These are phyloP conservation scores for Dendrobium chrysotoxum DNA, from an alignment of 106 monocot species.

Conservation along the genomic window DNA sequence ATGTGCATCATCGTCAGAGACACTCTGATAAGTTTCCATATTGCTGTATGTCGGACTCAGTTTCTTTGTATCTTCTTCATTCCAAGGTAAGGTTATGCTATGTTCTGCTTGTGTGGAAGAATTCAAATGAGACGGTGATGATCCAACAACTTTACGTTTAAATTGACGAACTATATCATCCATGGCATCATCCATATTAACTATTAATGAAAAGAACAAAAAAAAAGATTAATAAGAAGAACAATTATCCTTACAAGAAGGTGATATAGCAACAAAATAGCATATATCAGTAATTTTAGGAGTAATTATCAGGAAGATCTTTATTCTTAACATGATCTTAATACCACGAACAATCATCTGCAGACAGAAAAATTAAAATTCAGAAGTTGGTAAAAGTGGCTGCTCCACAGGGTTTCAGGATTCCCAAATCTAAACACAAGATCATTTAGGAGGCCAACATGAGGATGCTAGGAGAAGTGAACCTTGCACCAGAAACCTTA, in stretches of 20 bases:
- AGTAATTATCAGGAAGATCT: background rate
- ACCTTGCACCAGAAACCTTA: no score
- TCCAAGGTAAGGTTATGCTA: slow-evolving; percentile 37
- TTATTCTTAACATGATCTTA: background rate
- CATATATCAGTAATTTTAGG: background rate
- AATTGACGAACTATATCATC: slow-evolving; percentile 98
- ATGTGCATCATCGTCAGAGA: slow-evolving; percentile 78
- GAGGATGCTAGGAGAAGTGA: no score
- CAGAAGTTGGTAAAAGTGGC: no score
- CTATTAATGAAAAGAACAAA: slow-evolving; percentile 30
- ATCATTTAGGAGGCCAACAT: no score
- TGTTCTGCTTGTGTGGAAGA: slow-evolving; percentile 34
- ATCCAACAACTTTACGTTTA: slow-evolving; percentile 71
- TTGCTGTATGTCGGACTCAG: slow-evolving; percentile 24
- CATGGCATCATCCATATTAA: slow-evolving; percentile 99
- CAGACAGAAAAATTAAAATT: no score
- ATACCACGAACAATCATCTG: background rate
- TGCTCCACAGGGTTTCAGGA: no score
- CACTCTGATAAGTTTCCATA: slow-evolving; percentile 47
- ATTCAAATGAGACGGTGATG: slow-evolving; percentile 36
- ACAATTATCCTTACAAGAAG: background rate
- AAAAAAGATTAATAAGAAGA: background rate
- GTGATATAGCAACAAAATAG: background rate
- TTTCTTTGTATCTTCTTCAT: slow-evolving; percentile 44
- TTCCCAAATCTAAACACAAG: no score